A percentile compares a stretch with the other conserved stretches of the same genome.
These are phyloP conservation scores for Acacia pycnantha DNA, from an alignment of 331 rosid species.

Conservation along the genomic window DNA sequence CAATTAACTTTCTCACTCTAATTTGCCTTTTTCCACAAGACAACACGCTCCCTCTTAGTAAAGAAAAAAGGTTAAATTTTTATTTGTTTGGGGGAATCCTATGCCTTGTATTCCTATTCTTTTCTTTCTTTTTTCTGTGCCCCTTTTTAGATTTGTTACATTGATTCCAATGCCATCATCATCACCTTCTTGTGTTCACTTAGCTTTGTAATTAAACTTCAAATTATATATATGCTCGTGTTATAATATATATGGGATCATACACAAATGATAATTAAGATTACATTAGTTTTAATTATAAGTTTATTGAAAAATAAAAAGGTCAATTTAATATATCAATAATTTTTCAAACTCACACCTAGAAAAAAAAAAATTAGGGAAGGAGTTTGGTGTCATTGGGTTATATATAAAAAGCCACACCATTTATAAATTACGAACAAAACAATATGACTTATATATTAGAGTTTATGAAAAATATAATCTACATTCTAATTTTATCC, in stretches of 20 bases:
- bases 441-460: no score
- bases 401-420: no score
- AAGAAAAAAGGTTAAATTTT: constrained; percentile 43
- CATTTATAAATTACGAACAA: no score
- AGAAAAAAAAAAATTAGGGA: no score
- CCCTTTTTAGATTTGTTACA: constrained; percentile 62
- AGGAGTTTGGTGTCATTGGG: not conserved
- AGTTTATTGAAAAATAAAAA: not conserved
- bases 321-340: not conserved
- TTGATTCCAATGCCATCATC: constrained; percentile 48
- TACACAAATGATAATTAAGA: not conserved
- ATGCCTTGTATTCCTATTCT: constrained; percentile 77
- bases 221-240: not conserved
- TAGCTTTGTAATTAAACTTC: not conserved
- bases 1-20: constrained; percentile 53
- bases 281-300: no score
- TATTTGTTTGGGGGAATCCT: constrained; percentile 71
- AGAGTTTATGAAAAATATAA: no score
- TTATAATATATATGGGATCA: not conserved
- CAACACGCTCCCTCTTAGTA: constrained; percentile 71
- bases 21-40: constrained; percentile 42
- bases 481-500: no score
- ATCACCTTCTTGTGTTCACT: not conserved
- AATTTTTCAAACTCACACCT: not conserved
- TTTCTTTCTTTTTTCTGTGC: constrained; percentile 54